Percentiles rank a stretch among this genome's conserved stretches.
phyloP scores from a whole-genome alignment of 352 stramenopile genomes.

The Phytophthora pini region DNA sequence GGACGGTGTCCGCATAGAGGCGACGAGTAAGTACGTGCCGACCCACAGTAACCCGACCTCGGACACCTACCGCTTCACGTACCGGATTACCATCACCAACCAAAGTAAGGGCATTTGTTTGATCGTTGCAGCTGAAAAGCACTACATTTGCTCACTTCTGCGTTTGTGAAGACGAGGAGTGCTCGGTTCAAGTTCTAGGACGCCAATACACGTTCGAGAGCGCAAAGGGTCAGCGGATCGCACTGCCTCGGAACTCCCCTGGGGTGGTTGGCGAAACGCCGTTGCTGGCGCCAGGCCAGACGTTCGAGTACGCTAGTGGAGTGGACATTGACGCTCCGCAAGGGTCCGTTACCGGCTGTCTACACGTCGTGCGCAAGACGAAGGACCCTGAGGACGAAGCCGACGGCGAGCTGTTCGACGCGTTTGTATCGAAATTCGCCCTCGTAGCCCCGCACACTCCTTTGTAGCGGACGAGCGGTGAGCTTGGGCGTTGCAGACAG shows the following conservation, averaged over 20 bases:
- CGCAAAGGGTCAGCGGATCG: conserved; percentile 63
- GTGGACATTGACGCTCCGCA: conserved; percentile 75
- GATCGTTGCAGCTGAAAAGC: not conserved
- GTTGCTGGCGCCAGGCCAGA: conserved; percentile 65
- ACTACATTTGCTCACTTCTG: conserved; percentile 9
- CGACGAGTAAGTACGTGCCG: conserved; percentile 74
- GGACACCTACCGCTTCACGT: conserved; percentile 76
- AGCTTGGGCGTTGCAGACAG: conserved; percentile 9
- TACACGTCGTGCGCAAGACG: conserved; percentile 58
- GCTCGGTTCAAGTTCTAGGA: conserved; percentile 69
- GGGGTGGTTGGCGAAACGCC: conserved; percentile 75
- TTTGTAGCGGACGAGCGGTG: conserved; percentile 7
- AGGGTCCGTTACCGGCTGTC: conserved; percentile 67
- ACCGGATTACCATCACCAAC: conserved; percentile 82
- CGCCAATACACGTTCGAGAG: conserved; percentile 84
- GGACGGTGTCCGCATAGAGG: conserved; percentile 71
- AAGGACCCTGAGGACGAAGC: conserved; percentile 28
- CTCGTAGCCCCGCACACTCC: conserved; percentile 42
- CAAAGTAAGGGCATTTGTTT: conserved; percentile 46
- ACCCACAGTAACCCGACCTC: conserved; percentile 56
- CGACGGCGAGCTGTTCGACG: conserved; percentile 65
- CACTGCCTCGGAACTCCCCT: conserved; percentile 67
- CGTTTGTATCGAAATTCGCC: conserved; percentile 70
- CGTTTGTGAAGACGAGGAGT: conserved; percentile 46
- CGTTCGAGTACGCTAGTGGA: conserved; percentile 83